Evolutionary conservation across 1,284 basidiomycete genomes (phyloP).

Genomic region (Coniophora puteana): DNA sequence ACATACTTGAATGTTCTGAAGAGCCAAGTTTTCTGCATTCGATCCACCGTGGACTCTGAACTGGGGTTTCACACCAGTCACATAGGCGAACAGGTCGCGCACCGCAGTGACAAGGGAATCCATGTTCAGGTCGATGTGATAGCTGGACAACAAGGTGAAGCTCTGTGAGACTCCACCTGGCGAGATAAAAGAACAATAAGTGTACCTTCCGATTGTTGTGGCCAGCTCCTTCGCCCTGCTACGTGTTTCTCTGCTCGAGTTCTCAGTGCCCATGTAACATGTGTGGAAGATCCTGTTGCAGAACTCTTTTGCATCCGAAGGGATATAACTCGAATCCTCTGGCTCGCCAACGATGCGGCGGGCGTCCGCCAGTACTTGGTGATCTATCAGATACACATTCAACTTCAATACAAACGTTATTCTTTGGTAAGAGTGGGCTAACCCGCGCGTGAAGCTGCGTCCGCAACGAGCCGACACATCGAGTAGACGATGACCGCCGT

Average conservation of each 20-base stretch:
- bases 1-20: constrained; percentile 93
- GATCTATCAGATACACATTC: constrained; percentile 43
- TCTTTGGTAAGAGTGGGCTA: no score
- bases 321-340: constrained; percentile 77
- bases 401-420: neutral
- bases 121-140: constrained; percentile 97
- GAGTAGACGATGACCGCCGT: constrained; percentile 94
- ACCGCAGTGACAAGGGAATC: constrained; percentile 87
- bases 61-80: constrained; percentile 80
- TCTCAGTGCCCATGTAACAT: constrained; percentile 99
- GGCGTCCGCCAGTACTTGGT: constrained; percentile 89
- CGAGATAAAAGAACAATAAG: constrained; percentile 2
- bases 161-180: constrained; percentile 1
- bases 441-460: constrained; percentile 74
- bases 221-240: constrained; percentile 84
- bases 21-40: constrained; percentile 87
- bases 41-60: constrained; percentile 90
- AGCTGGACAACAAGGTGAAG: constrained; percentile 42
- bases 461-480: constrained; percentile 90
- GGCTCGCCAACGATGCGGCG: constrained; percentile 85
- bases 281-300: constrained; percentile 90
- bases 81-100: constrained; percentile 77
- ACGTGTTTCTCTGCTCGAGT: constrained; percentile 87
- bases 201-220: constrained; percentile 83
- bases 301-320: constrained; percentile 85